Percentiles rank a stretch among this genome's conserved stretches.
phyloP scores from a whole-genome alignment of 495 filamentous ascomycete genomes.

The Neurospora sp. region DNA sequence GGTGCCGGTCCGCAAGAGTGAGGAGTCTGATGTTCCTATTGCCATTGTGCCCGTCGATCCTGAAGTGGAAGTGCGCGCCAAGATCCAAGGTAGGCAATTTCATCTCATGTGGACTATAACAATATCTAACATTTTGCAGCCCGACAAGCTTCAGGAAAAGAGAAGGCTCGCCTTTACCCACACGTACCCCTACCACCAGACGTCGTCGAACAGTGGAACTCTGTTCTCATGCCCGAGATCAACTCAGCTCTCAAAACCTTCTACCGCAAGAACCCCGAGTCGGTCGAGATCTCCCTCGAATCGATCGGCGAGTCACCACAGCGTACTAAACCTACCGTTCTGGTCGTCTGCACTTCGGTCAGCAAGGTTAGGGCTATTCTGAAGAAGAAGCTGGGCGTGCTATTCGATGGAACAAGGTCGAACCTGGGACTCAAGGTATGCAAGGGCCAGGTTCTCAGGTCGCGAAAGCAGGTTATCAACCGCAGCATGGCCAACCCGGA shows the following conservation, averaged over 20 bases:
- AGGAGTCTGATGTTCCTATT: too few relatives aligned
- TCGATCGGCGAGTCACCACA: constrained; percentile 60
- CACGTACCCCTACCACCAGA: constrained; percentile 47
- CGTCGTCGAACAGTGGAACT: constrained; percentile 60
- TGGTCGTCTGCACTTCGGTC: constrained; percentile 65
- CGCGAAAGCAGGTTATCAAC: constrained; percentile 34
- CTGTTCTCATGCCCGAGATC: constrained; percentile 57
- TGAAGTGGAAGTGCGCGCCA: not conserved
- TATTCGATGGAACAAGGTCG: constrained; percentile 47
- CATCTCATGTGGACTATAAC: too few relatives aligned
- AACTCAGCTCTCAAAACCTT: constrained; percentile 48
- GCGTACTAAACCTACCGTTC: constrained; percentile 58
- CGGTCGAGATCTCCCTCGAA: constrained; percentile 63
- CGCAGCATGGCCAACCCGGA: constrained; percentile 26
- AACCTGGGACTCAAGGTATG: constrained; percentile 51
- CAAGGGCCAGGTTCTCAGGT: constrained; percentile 59
- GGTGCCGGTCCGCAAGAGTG: too few relatives aligned
- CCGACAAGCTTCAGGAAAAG: constrained; percentile 3
- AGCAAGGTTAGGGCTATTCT: constrained; percentile 59
- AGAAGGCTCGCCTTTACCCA: constrained; percentile 40
- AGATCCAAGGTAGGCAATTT: constrained; percentile 5
- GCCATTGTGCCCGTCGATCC: not conserved
- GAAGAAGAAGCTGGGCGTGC: constrained; percentile 51
- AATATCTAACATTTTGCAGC: not conserved
- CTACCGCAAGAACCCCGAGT: constrained; percentile 58